Conservation (phyloP, 441 rosid genomes). For the Adansonia madagascariensis region DNA sequence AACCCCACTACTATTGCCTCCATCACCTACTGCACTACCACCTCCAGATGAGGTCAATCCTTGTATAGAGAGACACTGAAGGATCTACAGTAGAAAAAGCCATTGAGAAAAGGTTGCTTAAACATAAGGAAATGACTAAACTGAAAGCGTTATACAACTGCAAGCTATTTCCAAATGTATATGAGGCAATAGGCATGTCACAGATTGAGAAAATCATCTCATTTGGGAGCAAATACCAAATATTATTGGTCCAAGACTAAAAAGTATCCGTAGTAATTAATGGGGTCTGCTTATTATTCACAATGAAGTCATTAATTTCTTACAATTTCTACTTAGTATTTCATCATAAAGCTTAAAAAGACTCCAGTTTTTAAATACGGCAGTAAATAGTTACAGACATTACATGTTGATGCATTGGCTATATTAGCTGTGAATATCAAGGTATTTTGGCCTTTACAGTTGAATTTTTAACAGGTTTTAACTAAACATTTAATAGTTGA, state of each 20-base stretch:
- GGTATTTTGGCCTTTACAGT: background rate
- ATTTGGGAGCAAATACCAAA: slow-evolving; percentile 1
- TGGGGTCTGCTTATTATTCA: background rate
- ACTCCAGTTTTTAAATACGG: background rate
- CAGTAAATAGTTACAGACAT: background rate
- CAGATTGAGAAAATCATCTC: background rate
- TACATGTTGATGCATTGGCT: background rate
- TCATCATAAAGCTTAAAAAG: background rate
- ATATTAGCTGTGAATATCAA: background rate
- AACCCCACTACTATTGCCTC: slow-evolving; percentile 91
- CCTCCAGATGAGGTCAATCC: slow-evolving; percentile 92
- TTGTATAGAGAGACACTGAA: slow-evolving; percentile 81
- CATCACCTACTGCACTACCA: slow-evolving; percentile 69
- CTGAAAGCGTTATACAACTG: background rate
- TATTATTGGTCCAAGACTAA: background rate
- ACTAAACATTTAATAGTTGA: background rate
- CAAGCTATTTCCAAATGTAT: background rate
- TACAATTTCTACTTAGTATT: background rate
- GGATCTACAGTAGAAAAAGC: slow-evolving; percentile 52
- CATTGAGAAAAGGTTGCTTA: slow-evolving; percentile 14
- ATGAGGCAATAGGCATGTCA: background rate
- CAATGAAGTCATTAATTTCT: background rate
- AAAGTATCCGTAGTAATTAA: background rate
- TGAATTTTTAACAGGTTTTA: background rate
- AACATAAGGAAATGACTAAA: background rate